Base-by-base conservation (phyloP, 805 yeast genomes). In the Schwanniomyces yamadae region DNA sequence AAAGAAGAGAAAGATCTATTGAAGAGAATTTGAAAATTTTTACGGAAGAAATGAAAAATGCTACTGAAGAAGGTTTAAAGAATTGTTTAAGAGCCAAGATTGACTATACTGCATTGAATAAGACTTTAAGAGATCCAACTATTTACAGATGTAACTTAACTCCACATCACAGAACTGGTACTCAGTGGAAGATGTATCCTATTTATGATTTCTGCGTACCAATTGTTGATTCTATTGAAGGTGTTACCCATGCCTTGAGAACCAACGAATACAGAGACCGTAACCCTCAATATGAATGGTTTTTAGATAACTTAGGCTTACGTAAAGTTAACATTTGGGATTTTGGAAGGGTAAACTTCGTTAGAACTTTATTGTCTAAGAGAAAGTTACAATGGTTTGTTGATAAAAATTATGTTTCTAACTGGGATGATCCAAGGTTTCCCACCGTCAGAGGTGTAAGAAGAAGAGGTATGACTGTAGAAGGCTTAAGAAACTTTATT, bases 381-480 rank as follows among this genome's bases (percentile, higher is more conserved):
- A 84, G 99, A 73, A 93, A 93, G 74, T 76, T 93, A 59, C 99
- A 95, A 72, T 93, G 99, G 99, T 89, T 93, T 66, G 99, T 93
- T 45, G 98, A 93, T 72, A 84, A 87, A 63, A 71, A 78, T 28
- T 73, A 83, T 52, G 99, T 93, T 40, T 55, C 76, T 16, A 89
- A 88, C 69, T 93, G 99, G 99, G 97, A 93, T 58, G 99, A 93
- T 65, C 99, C 99, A 52, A 79, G 99, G 65, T 93, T 93, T 88
- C 99, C 99, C 50, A 93, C 99, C 31, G 96, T 93, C 25, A 83
- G 98, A 66, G 99, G 99, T 73, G 96, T 91, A 36, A 87, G 97
- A 74, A 83, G 99, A 76, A 85, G 99, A 73, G 99, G 99, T 73
- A 93, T 93, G 99, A 81, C 96, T 25, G 95, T 93, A 45, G 97